Conservation (phyloP, 2,329 filamentous ascomycete species). For the Penicillium sp. region DNA sequence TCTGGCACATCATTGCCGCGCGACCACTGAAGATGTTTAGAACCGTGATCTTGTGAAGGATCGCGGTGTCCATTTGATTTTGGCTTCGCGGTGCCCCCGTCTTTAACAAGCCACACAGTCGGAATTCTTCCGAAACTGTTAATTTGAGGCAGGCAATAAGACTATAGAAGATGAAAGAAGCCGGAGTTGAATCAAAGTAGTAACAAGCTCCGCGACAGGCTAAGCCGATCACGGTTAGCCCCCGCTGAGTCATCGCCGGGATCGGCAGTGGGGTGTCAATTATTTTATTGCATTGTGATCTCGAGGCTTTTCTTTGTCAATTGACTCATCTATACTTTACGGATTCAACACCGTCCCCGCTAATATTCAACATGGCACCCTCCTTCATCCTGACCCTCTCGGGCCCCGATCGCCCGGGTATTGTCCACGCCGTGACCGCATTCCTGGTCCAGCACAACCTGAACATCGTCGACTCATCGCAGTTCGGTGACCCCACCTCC, state of each 20-base stretch:
- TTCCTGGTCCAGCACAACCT: slow-evolving; percentile 71
- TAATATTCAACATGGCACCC: slow-evolving; percentile 36
- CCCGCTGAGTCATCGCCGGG: slow-evolving; percentile 6
- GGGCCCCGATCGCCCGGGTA: slow-evolving; percentile 80
- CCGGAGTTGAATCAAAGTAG: not conserved
- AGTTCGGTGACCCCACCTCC: slow-evolving; percentile 74
- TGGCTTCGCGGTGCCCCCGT: no score
- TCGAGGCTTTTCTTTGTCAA: not conserved
- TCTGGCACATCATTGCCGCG: no score
- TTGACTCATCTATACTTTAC: not conserved
- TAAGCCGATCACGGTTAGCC: not conserved
- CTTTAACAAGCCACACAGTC: not conserved
- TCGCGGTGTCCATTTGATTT: no score
- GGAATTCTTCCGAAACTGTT: not conserved
- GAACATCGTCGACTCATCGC: slow-evolving; percentile 82
- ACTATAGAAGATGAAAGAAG: not conserved
- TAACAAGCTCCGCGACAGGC: not conserved
- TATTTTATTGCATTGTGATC: not conserved
- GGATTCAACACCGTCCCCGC: slow-evolving; percentile 27
- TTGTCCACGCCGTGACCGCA: slow-evolving; percentile 80
- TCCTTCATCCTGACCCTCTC: slow-evolving; percentile 77
- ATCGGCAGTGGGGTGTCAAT: slow-evolving; percentile 5
- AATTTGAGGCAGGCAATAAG: not conserved
- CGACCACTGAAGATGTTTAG: no score
- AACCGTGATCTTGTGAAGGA: no score